A percentile compares a stretch with the other conserved stretches of the same genome.
Conservation (phyloP, 495 filamentous ascomycete species). For the Corynascus novoguineensis region DNA sequence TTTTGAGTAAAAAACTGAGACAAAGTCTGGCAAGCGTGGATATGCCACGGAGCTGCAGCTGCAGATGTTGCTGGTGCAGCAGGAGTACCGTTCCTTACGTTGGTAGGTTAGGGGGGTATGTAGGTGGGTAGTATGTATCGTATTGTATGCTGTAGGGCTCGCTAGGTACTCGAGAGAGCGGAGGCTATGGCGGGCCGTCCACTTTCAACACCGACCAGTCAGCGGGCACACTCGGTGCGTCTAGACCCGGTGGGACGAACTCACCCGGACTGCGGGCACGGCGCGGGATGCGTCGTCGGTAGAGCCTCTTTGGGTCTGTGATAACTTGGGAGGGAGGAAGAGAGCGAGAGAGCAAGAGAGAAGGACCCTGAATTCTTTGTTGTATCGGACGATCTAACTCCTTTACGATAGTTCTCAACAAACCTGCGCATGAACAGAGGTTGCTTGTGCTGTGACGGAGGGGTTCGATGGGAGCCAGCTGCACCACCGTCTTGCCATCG, state of each 20-base stretch:
- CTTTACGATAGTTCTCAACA: neutral
- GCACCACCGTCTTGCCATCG: no score
- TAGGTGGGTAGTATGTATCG: no score
- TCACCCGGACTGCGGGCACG: neutral
- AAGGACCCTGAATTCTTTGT: neutral
- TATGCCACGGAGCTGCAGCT: slow-evolving; percentile 15
- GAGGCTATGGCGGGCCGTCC: slow-evolving; percentile 6
- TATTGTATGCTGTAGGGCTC: neutral
- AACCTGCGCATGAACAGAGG: neutral
- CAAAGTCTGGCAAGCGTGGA: neutral
- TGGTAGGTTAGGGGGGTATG: no score
- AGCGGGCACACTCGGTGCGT: neutral
- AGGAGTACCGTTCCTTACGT: no score
- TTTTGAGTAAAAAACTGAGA: neutral
- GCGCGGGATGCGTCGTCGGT: slow-evolving; percentile 1
- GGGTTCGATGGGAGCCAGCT: no score
- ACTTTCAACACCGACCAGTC: neutral
- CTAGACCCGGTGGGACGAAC: slow-evolving; percentile 9
- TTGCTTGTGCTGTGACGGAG: neutral
- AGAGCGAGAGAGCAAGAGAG: no score
- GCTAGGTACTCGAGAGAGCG: slow-evolving; percentile 5
- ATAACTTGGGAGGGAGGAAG: no score
- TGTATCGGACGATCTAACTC: no score
- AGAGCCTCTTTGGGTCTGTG: no score
- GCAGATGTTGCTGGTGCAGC: no score